phyloP scores from a whole-genome alignment of 208 protist species.

The Phytomonas sp. region DNA sequence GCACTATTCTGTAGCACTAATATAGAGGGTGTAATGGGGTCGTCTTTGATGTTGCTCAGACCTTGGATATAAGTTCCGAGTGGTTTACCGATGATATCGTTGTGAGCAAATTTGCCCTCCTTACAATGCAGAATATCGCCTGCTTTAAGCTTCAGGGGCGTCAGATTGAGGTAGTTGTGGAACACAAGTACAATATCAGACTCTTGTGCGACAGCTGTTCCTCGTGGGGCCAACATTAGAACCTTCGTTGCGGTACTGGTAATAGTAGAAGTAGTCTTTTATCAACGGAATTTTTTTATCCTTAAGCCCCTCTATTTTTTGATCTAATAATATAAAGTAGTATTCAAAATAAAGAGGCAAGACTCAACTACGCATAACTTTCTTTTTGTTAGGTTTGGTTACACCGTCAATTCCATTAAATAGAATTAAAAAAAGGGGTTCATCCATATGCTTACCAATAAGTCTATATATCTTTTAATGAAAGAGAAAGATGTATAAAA shows the following conservation, averaged over 20 bases:
- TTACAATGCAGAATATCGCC: constrained; percentile 73
- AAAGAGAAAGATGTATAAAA: no score
- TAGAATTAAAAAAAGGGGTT: background rate
- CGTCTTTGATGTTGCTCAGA: constrained; percentile 46
- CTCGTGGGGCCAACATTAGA: constrained; percentile 40
- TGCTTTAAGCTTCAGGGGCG: constrained; percentile 46
- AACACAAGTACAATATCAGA: constrained; percentile 72
- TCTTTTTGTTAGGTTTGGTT: background rate
- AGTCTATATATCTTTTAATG: background rate
- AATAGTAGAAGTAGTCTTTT: background rate
- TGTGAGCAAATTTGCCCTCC: constrained; percentile 70
- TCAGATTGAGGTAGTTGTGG: constrained; percentile 55
- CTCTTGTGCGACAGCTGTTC: constrained; percentile 38
- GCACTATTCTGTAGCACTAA: constrained; percentile 75
- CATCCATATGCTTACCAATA: background rate
- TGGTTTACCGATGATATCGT: constrained; percentile 73
- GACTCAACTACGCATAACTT: background rate
- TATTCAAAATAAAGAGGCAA: background rate
- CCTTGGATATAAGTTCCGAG: constrained; percentile 55
- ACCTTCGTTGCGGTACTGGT: background rate
- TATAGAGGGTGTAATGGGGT: constrained; percentile 30
- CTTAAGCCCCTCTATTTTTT: background rate
- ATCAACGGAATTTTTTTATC: background rate
- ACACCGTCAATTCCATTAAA: background rate
- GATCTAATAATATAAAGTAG: background rate